Evolutionary conservation across 768 basidiomycete genomes (phyloP), one percentile per base, ranked within the genome.

Genomic region (Rhodotorula paludigena): DNA sequence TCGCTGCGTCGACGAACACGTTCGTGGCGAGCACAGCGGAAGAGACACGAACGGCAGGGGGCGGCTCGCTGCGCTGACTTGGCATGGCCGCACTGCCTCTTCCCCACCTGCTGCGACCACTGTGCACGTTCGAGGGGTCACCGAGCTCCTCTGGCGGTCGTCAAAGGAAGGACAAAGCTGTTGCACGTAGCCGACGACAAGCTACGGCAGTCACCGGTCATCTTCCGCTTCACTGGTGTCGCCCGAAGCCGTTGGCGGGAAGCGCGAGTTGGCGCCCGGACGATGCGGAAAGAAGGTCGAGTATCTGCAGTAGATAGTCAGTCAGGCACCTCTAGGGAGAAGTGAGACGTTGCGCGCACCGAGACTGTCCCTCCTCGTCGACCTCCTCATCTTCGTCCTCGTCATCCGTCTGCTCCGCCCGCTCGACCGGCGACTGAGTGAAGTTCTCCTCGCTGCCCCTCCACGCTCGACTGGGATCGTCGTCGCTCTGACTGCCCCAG

Each of bases 391-490:
- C 69, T 12, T 70, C 68, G 25, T 63, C 64, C 28, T 71, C 64
- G 2, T 59, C 14, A 28, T 33, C 32, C 42, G 2, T 30, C 23
- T 25, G 5, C 15, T 8, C 55, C 23, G 35, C 38, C 2, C 35
- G 25, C 25, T 11, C 12, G 5, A 23, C 16, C n/a, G 16, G n/a
- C n/a, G n/a, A n/a, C n/a, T n/a, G n/a, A n/a, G n/a, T n/a, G n/a
- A n/a, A 21, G 1, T 25, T 54, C 41, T 8, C 47, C 57, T 55
- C 28, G 45, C 68, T 69, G 6, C 67, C 66, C 28, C 71, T 49
- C 71, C 71, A 72, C 12, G 66, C 63, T 38, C 67, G 44, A n/a
- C 59, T 52, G 39, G 66, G 66, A 25, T 68, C 64, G n/a, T 64
- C 66, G 12, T 62, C 57, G 18, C 52, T 61, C 35, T n/a, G 20